Base-by-base conservation (phyloP, 768 basidiomycete genomes). In the Boletus reticuloceps region DNA sequence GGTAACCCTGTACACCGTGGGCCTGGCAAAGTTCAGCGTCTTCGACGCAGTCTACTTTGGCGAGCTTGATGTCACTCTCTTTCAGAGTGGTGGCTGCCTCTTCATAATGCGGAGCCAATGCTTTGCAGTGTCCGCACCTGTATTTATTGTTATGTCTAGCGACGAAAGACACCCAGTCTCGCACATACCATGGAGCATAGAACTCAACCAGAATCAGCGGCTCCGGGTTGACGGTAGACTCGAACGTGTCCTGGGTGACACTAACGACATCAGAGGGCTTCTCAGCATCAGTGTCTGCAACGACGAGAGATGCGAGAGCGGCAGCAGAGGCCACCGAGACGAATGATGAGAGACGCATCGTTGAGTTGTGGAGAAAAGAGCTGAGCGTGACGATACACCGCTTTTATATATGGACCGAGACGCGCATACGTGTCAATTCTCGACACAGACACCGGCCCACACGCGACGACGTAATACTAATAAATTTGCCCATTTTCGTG, bases 41-140 rank as follows among this genome's bases (percentile, higher is more conserved):
- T 59, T 91, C 94, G 43, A 97, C 96, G 72, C 96, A 98, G 78
- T 98, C 94, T 48, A 98, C 95, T 70, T 98, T 96, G 61, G 94
- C 94, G 50, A 99, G 74, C 71, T 89, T 89, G 75, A 99, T 92
- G 72, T 79, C 79, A 70, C 86, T 90, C 60, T 87, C 88, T 77
- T 96, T 97, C 72, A 99, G 85, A 36, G 84, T 77, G 12, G 95
- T 96, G 2, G 97, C 94, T 5, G 97, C 96, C 70, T 90, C 86
- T 69, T 95, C 92, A 62, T 95, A 96, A 59, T 96, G 88, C 50
- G 94, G 94, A 20, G 93, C 94, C 50, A 97, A 81, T 34, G 93
- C 90, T 68, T 96, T 96, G 80, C 95, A 97, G 76, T 97, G 94
- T 44, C 94, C 93, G 69, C 93, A 95, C 90, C 89, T 91, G 50